phyloP scores from a whole-genome alignment of 441 rosid species.

The Eruca vesicaria region DNA sequence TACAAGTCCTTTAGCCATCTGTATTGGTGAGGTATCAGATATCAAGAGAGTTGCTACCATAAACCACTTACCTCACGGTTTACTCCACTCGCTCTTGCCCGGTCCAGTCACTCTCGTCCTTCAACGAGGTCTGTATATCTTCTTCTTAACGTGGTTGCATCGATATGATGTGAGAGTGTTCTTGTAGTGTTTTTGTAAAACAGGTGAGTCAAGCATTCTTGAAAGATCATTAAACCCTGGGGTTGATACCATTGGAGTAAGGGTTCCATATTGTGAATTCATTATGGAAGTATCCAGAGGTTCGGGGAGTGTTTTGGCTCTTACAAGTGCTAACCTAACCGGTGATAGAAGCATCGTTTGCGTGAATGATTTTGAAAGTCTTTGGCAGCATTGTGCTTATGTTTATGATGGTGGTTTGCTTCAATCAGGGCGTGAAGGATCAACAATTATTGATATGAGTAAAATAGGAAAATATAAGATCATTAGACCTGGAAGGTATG shows the following conservation, averaged over 20 bases:
- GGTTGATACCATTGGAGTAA: constrained; percentile 67
- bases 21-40: constrained; percentile 81
- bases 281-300: constrained; percentile 69
- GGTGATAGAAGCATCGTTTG: constrained; percentile 83
- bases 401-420: constrained; percentile 86
- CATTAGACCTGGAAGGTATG: constrained; percentile 91
- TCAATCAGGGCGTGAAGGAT: constrained; percentile 88
- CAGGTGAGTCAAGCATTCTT: constrained; percentile 82
- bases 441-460: constrained; percentile 86
- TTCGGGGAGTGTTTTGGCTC: constrained; percentile 76
- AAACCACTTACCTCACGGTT: constrained; percentile 73
- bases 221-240: constrained; percentile 88
- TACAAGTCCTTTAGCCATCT: constrained; percentile 86
- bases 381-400: constrained; percentile 83
- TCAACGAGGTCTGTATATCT: constrained; percentile 58
- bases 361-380: constrained; percentile 72
- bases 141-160: background rate
- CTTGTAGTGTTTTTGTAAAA: constrained; percentile 23
- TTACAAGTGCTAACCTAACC: constrained; percentile 93
- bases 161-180: constrained; percentile 30
- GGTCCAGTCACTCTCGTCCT: constrained; percentile 88
- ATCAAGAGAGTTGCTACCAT: constrained; percentile 60
- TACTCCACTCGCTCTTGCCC: constrained; percentile 78
- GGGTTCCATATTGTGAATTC: constrained; percentile 79
- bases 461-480: constrained; percentile 65